Evolutionary conservation across 148 eudicot genomes (phyloP), one percentile per base, ranked within the genome.

Genomic region (Rhododendron henanense): DNA sequence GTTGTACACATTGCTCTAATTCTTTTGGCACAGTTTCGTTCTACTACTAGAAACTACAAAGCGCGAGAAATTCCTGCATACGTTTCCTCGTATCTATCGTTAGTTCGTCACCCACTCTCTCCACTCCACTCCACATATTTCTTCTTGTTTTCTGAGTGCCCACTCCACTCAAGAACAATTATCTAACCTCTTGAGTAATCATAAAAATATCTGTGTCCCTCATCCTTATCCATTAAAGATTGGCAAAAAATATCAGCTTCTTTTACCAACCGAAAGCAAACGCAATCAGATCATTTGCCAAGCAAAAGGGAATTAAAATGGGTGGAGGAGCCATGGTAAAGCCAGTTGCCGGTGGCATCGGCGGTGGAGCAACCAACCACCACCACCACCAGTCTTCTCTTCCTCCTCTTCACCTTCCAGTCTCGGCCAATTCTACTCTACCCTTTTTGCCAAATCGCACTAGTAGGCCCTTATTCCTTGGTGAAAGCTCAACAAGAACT

Each of bases 281-380:
- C 31, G 14, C 5, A 28, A 28, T 67, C 6, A 10, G 37, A 69
- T 69, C 7, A 11, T 69, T 25, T 11, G 35, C 37, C 15, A 35
- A 39, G 5, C 39, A 1, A 39, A 14, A 47, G 51, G 84, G 45
- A 21, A 3, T 41, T 3, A 53, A 53, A 37, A 51, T 33, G 65
- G 84, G 84, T 19, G 85, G 77, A 45, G 85, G 78, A 83, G 85
- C 78, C 53, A 83, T n/a, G 84, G 53, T 44, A 23, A 65, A 21
- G 69, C 78, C 85, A 44, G 78, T 82, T 5, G 53, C 75, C 0
- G 69, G 83, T 51, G 76, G 39, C 11, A 48, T 33, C 8, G 25
- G 48, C 6, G 55, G 76, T 16, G 59, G 73, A 81, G 37, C 82
- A 14, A 79, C 67, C 13, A 31, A 53, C 41, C 44, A 7, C 10